These are phyloP conservation scores for Quercus phellos DNA, from an alignment of 331 rosid species.

Conservation along the genomic window DNA sequence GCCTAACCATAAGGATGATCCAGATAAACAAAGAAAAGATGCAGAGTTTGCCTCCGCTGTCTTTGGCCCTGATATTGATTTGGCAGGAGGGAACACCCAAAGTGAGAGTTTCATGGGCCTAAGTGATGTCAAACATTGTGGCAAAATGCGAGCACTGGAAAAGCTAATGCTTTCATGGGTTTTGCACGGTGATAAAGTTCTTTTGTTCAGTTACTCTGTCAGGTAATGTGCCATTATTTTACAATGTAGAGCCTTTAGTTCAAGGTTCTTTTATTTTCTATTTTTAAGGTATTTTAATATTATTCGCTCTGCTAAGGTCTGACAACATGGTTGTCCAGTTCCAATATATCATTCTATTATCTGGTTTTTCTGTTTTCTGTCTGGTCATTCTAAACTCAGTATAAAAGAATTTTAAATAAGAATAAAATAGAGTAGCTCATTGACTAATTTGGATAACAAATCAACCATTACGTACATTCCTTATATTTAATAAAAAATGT, in stretches of 20 bases:
- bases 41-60: constrained; percentile 80
- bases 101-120: constrained; percentile 82
- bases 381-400: background rate
- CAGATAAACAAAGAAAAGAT: constrained; percentile 75
- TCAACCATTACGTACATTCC: background rate
- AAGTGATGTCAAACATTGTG: constrained; percentile 80
- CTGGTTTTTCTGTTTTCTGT: background rate
- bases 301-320: background rate
- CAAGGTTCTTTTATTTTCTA: no score
- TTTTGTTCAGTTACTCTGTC: constrained; percentile 90
- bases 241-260: background rate
- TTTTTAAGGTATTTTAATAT: background rate
- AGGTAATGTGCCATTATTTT: constrained; percentile 37
- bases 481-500: background rate
- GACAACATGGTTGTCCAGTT: background rate
- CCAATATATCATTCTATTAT: background rate
- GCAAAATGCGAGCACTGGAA: constrained; percentile 89
- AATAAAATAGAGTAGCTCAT: background rate
- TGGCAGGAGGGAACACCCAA: constrained; percentile 78
- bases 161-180: constrained; percentile 69
- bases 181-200: constrained; percentile 78
- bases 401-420: background rate
- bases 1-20: constrained; percentile 82
- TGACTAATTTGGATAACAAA: background rate
- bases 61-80: constrained; percentile 78